Percentiles rank a stretch among this genome's conserved stretches.
phyloP scores from a whole-genome alignment of 768 basidiomycete genomes.

The Kwoniella sp. region DNA sequence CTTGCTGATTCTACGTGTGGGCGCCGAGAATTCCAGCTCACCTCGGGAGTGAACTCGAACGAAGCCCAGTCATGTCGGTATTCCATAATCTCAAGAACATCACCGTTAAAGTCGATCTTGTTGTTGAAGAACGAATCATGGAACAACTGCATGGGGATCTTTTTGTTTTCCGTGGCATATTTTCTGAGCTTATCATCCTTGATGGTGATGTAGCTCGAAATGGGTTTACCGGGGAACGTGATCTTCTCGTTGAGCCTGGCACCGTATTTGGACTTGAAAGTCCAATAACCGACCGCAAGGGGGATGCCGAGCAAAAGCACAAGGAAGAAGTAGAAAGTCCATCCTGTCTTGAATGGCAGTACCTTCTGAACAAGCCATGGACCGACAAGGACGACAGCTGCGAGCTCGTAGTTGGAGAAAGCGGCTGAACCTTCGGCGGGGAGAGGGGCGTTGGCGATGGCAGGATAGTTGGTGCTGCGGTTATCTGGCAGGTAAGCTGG shows the following conservation, averaged over 20 bases:
- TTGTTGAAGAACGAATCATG: slow-evolving; percentile 96
- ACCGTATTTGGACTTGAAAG: slow-evolving; percentile 78
- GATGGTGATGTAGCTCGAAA: slow-evolving; percentile 88
- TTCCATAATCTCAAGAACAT: slow-evolving; percentile 90
- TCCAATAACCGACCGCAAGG: slow-evolving; percentile 84
- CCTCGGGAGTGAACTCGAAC: slow-evolving; percentile 81
- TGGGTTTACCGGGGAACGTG: slow-evolving; percentile 75
- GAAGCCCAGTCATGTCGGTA: slow-evolving; percentile 94
- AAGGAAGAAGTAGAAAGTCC: slow-evolving; percentile 82
- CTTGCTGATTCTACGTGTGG: no score
- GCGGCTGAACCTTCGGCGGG: slow-evolving; percentile 56
- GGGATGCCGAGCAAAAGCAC: slow-evolving; percentile 74
- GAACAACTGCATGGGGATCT: slow-evolving; percentile 97
- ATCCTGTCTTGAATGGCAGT: slow-evolving; percentile 79
- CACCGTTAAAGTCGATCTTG: slow-evolving; percentile 97
- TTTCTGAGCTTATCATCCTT: slow-evolving; percentile 78
- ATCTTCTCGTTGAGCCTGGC: slow-evolving; percentile 77
- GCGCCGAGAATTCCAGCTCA: no score
- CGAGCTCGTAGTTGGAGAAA: slow-evolving; percentile 65
- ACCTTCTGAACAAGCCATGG: slow-evolving; percentile 83
- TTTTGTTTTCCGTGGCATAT: slow-evolving; percentile 66
- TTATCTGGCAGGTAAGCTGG: slow-evolving; percentile 1
- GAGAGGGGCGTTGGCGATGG: slow-evolving; percentile 53
- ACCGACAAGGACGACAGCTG: slow-evolving; percentile 70
- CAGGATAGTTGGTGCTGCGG: slow-evolving; percentile 43